Evolutionary conservation across 371 early-diverging fungal species (phyloP), one percentile per base, ranked within the genome.

Genomic region (Mucor racemosus): DNA sequence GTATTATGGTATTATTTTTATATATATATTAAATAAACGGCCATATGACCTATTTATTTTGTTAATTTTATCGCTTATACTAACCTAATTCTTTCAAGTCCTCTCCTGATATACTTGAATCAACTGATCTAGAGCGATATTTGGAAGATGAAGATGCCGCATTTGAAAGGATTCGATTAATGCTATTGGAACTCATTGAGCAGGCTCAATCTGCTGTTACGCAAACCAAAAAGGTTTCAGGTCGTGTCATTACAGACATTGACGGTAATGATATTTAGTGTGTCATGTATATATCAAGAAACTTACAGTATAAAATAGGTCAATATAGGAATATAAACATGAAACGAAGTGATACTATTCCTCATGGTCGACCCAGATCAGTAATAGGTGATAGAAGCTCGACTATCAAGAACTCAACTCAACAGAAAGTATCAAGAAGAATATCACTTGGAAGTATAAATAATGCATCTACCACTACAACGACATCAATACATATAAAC

Each of bases 171-270:
- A 46, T 81, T 17, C 67, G 71, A 15, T 36, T 57, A 7, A 76
- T 77, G 69, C 58, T 81, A 17, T 48, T 71, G 50, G 60, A 67
- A 26, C 65, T 81, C n/a, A 81, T 81, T 62, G 79, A 81, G 34
- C 73, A 79, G 39, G 82, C 82, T 41, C 77, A 81, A 70, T 58
- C 66, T 34, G 82, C 82, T 44, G 66, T 81, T 56, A 34, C 60
- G 17, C 71, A 72, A 68, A 69, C 73, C 21, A 65, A 64, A 34
- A 75, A 79, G 44, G 44, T 40, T 7, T 48, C 56, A 35, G 56
- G 56, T 56, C 56, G 56, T 34, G 62, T 42, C 34, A 54, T 46
- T 33, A 31, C 50, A 39, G 17, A 46, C 14, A 31, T 38, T 39
- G 34, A 61, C 55, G 42, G 56, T 39, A 67, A 54, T 21, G 38